phyloP scores from a whole-genome alignment of 108 stramenopile genomes.

The Hondaea fermentalgiana region DNA sequence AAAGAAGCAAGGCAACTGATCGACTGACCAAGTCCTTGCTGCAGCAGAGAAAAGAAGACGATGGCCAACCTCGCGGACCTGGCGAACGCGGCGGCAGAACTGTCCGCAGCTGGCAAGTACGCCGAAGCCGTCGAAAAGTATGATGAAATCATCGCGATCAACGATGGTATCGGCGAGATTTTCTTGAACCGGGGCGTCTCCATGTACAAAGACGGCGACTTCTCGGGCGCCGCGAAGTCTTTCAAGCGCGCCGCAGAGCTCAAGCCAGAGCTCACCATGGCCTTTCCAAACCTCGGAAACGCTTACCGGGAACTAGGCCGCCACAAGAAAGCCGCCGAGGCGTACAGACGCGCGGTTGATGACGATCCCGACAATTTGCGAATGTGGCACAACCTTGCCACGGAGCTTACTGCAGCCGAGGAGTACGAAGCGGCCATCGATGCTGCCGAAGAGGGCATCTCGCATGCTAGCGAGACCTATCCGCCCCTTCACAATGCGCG shows the following conservation, averaged over 20 bases:
- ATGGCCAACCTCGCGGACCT: neutral
- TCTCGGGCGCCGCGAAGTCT: neutral
- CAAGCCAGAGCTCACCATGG: neutral
- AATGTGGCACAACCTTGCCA: neutral
- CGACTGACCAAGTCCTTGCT: too few relatives aligned
- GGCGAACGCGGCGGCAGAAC: neutral
- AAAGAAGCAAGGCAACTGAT: too few relatives aligned
- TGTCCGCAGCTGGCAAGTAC: neutral
- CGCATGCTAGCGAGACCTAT: neutral
- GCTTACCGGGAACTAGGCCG: neutral
- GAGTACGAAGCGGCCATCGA: neutral
- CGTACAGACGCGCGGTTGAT: neutral
- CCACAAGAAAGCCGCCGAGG: neutral
- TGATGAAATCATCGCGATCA: neutral
- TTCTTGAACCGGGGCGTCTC: neutral
- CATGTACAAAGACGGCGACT: neutral
- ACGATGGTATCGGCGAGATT: neutral
- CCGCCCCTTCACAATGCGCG: neutral
- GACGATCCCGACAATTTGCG: neutral
- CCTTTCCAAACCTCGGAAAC: neutral
- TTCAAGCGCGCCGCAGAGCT: neutral
- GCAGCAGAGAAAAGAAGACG: neutral
- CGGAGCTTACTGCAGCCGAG: neutral
- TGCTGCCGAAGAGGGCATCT: neutral
- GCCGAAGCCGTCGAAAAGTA: neutral